phyloP scores from a whole-genome alignment of 169 alveolate species.

The Toxoplasma gondii region DNA sequence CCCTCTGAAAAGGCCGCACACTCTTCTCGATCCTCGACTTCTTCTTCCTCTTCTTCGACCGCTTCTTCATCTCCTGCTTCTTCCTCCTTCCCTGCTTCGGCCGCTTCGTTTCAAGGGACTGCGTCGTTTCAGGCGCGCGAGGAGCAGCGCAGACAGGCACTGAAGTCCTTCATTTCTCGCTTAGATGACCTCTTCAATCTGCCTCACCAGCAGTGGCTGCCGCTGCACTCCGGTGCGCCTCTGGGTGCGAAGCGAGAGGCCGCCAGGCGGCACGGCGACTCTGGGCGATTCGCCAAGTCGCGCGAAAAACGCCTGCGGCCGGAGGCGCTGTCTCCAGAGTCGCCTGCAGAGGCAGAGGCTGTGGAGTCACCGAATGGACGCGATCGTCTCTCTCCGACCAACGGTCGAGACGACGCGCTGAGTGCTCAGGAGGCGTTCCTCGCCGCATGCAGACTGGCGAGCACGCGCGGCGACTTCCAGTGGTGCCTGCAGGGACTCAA shows the following conservation, averaged over 20 bases:
- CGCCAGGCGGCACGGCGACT: neutral
- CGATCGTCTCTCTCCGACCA: neutral
- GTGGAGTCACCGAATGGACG: neutral
- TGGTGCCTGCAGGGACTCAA: constrained; percentile 15
- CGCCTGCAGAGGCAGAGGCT: too few species aligned
- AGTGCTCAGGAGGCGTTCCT: constrained; percentile 30
- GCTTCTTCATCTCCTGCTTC: neutral
- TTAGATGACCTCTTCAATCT: neutral
- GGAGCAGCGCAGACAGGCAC: constrained; percentile 23
- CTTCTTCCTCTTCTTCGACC: neutral
- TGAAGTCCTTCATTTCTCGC: neutral
- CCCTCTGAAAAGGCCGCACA: neutral
- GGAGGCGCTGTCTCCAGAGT: neutral
- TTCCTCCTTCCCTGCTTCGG: neutral
- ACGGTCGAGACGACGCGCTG: neutral
- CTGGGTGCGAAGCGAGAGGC: neutral
- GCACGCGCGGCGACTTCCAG: neutral
- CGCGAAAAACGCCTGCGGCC: neutral
- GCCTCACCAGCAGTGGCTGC: constrained; percentile 46
- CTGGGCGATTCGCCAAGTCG: neutral
- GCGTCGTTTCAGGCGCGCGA: neutral
- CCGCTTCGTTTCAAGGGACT: neutral
- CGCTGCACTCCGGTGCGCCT: neutral
- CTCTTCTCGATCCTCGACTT: neutral
- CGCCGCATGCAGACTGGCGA: constrained; percentile 18